These are phyloP conservation scores for Yarrowia porcina DNA, from an alignment of 805 yeast genomes.

Conservation along the genomic window DNA sequence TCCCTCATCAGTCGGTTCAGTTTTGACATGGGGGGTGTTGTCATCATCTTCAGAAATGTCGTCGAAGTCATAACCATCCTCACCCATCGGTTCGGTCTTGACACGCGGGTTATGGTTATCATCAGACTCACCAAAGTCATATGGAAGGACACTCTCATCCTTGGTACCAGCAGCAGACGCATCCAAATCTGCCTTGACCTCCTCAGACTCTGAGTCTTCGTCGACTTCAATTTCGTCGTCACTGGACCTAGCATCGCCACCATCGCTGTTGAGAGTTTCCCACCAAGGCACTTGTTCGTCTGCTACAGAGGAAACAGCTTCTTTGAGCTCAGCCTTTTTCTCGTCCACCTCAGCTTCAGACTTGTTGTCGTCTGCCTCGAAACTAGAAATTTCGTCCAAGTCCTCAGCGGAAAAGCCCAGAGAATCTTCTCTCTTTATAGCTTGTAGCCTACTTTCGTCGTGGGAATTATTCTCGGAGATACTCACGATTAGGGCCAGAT, in stretches of 20 bases:
- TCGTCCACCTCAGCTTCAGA: background rate
- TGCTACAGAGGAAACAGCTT: background rate
- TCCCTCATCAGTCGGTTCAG: background rate
- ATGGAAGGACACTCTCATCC: too few relatives aligned
- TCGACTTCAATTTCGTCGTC: background rate
- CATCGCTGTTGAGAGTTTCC: slow-evolving; percentile 1
- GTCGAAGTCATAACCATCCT: background rate
- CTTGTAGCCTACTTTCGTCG: background rate
- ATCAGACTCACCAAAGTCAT: background rate
- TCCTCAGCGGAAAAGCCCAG: too few relatives aligned
- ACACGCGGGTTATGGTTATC: background rate
- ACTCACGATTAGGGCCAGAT: background rate
- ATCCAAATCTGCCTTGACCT: too few relatives aligned
- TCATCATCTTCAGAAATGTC: background rate
- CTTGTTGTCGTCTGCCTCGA: too few relatives aligned
- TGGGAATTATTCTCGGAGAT: background rate
- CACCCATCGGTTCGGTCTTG: too few relatives aligned
- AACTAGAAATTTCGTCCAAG: too few relatives aligned
- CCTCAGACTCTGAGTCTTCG: background rate
- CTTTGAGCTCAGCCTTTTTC: background rate
- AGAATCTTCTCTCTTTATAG: too few relatives aligned
- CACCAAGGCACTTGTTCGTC: slow-evolving; percentile 1
- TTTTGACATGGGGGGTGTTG: background rate
- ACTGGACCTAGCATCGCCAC: background rate
- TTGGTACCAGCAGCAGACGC: too few relatives aligned